Evolutionary conservation across 768 basidiomycete species (phyloP).

Genomic region (Kwoniella sp.): DNA sequence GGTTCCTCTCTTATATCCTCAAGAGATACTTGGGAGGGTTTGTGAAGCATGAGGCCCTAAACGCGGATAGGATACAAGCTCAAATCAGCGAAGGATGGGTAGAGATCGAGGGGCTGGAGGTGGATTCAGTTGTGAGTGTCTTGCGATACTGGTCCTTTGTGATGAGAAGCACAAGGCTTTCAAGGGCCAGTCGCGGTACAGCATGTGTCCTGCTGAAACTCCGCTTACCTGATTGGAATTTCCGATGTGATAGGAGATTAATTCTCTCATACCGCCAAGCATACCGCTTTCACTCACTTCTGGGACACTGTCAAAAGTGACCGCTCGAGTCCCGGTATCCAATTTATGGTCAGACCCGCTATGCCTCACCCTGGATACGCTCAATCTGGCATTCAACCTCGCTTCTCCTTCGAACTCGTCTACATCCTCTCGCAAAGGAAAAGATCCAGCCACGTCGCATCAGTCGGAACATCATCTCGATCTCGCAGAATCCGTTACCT

Average conservation of each 20-base stretch:
- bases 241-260: constrained; percentile 68
- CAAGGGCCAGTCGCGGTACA: not conserved
- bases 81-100: constrained; percentile 90
- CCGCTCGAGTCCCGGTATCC: constrained; percentile 69
- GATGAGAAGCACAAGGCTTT: not conserved
- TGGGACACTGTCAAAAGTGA: constrained; percentile 74
- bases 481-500: constrained; percentile 76
- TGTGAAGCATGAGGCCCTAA: constrained; percentile 84
- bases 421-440: constrained; percentile 54
- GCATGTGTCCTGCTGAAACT: too few relatives aligned
- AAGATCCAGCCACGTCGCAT: constrained; percentile 13
- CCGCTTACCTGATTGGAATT: not conserved
- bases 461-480: constrained; percentile 49
- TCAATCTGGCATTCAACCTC: constrained; percentile 43
- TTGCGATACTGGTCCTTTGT: not conserved
- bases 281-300: constrained; percentile 70
- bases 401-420: constrained; percentile 1
- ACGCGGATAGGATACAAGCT: constrained; percentile 81
- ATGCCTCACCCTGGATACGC: constrained; percentile 42
- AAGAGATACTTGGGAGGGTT: constrained; percentile 81
- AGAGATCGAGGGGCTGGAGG: constrained; percentile 78
- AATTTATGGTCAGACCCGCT: constrained; percentile 50
- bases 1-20: constrained; percentile 86
- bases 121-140: constrained; percentile 70
- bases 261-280: constrained; percentile 63